phyloP scores from a whole-genome alignment of 1,284 basidiomycete genomes.

The Melanopsichium pennsylvanicum region DNA sequence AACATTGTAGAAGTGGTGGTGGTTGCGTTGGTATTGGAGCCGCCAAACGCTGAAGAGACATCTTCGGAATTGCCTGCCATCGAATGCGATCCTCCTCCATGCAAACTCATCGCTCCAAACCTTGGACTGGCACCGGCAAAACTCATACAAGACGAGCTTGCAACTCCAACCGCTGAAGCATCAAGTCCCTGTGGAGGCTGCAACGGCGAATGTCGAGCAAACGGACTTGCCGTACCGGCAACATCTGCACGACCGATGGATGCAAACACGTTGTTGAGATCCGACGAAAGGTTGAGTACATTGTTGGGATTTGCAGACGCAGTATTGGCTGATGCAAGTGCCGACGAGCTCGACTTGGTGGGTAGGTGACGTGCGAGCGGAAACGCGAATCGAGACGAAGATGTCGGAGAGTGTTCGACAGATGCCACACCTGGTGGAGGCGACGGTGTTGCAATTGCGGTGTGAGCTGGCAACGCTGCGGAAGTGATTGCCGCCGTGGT shows the following conservation, averaged over 20 bases:
- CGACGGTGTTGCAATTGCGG: constrained; percentile 22
- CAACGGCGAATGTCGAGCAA: constrained; percentile 29
- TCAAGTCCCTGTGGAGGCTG: constrained; percentile 26
- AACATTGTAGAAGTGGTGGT: constrained; percentile 40
- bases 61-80: constrained; percentile 15
- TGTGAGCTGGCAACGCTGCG: constrained; percentile 6
- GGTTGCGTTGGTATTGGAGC: no score
- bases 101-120: constrained; percentile 17
- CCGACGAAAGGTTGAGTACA: constrained; percentile 15
- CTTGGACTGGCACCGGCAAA: constrained; percentile 32
- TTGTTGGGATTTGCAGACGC: constrained; percentile 7
- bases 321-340: constrained; percentile 13
- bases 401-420: constrained; percentile 42
- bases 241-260: no score
- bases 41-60: constrained; percentile 10
- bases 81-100: background rate
- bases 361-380: constrained; percentile 41
- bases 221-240: constrained; percentile 22
- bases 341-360: constrained; percentile 20
- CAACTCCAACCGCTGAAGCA: background rate
- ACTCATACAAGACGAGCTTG: background rate
- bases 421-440: constrained; percentile 23
- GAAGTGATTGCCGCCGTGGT: background rate
- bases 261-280: no score
- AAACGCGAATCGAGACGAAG: constrained; percentile 44